phyloP scores from a whole-genome alignment of 2,329 filamentous ascomycete species.

The Monosporascus sp. region DNA sequence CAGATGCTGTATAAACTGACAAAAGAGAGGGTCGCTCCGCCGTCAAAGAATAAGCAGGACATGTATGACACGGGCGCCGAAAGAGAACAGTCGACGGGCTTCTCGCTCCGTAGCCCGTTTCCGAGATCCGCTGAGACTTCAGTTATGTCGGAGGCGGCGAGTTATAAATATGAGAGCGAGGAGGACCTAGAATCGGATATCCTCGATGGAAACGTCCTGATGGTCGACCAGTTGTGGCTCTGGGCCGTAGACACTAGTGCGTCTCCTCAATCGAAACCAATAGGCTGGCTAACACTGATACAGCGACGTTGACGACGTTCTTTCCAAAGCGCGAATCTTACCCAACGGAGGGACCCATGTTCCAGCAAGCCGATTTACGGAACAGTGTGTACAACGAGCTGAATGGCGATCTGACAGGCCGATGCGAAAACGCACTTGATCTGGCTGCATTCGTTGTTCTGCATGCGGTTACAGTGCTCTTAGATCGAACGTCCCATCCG shows the following conservation, averaged over 20 bases:
- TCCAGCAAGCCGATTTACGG: constrained; percentile 55
- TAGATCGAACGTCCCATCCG: constrained; percentile 54
- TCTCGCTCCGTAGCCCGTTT: constrained; percentile 16
- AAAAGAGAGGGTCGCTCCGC: constrained; percentile 34
- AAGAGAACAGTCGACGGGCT: constrained; percentile 3
- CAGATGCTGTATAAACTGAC: constrained; percentile 65
- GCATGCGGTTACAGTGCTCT: constrained; percentile 56
- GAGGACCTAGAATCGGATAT: constrained; percentile 29
- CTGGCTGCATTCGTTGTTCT: constrained; percentile 57
- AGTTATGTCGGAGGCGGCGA: constrained; percentile 9
- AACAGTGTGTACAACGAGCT: constrained; percentile 62
- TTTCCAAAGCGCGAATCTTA: constrained; percentile 51
- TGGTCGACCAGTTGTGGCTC: constrained; percentile 63
- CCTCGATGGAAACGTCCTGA: constrained; percentile 53
- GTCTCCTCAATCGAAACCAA: constrained; percentile 10
- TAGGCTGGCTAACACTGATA: background rate
- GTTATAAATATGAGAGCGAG: constrained; percentile 25
- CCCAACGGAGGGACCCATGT: constrained; percentile 48
- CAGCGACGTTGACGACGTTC: constrained; percentile 48
- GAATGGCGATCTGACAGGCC: constrained; percentile 57
- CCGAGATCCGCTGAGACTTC: constrained; percentile 11
- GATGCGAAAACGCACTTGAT: constrained; percentile 57
- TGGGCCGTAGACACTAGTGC: constrained; percentile 51
- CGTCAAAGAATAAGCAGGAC: constrained; percentile 16
- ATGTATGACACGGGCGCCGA: constrained; percentile 16